Base-by-base conservation (phyloP, 1,284 basidiomycete genomes). In the Cystobasidiaceae sp. region DNA sequence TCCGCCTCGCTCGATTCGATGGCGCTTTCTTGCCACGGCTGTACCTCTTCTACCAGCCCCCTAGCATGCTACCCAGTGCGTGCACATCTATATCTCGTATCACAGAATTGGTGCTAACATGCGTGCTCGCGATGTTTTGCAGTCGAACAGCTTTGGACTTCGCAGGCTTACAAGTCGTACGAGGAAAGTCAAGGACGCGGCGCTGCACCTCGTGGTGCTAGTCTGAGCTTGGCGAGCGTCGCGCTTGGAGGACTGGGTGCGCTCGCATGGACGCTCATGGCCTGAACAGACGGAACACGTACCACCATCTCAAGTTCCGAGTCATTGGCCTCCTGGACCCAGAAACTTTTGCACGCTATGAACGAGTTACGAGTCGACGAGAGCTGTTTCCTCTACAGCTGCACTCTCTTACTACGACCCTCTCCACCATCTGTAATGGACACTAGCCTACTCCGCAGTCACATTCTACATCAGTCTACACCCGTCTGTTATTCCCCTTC, bases 1-100 rank as follows among this genome's bases (percentile, higher is more conserved):
- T 89, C 6, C 85, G 86, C 71, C 70, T 89, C 57, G 85, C 83
- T 80, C 73, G 81, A 56, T 85, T 81, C 68, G 86, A 88, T 71
- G 86, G 86, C 4, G 74, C 81, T 4, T 84, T 68, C 27, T 55
- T 72, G 63, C 69, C 72, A 4, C 58, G 72, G 68, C 33, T 68
- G 56, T 68, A 54, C 34, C 64, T 66, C 23, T 52, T 39, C n/a
- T 68, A 50, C 37, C 39, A 45, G 23, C 67, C 67, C 21, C 64
- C 62, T n/a, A 57, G 51, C 28, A 68, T 68, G 67, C 43, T 64
- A 37, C 67, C 52, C 21, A 51, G 55, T 57, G 39, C n/a, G 55
- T 28, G 5, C 25, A 19, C 11, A 19, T 23, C 15, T 5, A 4
- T 44, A 4, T 44, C 4, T n/a, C 43, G 7, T 44, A 44, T 17